Conservation (phyloP, 2,329 filamentous ascomycete species). For the Phaeosphaeria sp. region DNA sequence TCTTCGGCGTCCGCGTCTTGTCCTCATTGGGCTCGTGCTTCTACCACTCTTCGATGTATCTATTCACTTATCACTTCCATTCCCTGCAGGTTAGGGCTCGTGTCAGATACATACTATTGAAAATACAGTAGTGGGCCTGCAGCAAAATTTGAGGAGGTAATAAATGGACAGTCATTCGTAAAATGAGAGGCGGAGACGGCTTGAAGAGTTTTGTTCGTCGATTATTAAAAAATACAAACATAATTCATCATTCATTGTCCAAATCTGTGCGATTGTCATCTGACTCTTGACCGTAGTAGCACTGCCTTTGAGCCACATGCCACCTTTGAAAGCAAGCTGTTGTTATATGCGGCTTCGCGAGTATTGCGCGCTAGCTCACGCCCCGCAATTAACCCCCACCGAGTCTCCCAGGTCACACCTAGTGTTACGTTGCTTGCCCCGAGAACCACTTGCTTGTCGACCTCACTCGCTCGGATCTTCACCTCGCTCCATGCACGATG, state of each 20-base stretch:
- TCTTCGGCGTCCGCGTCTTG: constrained; percentile 10
- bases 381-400: constrained; percentile 2
- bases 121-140: constrained; percentile 24
- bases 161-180: constrained; percentile 33
- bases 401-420: background rate
- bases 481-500: constrained; percentile 34
- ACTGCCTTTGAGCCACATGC: no score
- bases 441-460: background rate
- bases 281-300: no score
- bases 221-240: constrained; percentile 31
- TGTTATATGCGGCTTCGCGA: background rate
- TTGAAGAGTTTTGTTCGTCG: constrained; percentile 28
- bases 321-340: no score
- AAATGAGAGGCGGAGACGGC: constrained; percentile 32
- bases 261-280: background rate
- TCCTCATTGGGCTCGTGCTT: constrained; percentile 8
- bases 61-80: constrained; percentile 31
- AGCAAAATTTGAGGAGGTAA: constrained; percentile 26
- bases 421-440: background rate
- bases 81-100: constrained; percentile 33
- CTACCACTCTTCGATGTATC: constrained; percentile 25
- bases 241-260: constrained; percentile 12
- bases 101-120: constrained; percentile 21
- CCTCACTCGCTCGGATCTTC: background rate
- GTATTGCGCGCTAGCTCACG: background rate